Evolutionary conservation across 352 stramenopile species (phyloP).

Genomic region (Globisporangium takayamanum): DNA sequence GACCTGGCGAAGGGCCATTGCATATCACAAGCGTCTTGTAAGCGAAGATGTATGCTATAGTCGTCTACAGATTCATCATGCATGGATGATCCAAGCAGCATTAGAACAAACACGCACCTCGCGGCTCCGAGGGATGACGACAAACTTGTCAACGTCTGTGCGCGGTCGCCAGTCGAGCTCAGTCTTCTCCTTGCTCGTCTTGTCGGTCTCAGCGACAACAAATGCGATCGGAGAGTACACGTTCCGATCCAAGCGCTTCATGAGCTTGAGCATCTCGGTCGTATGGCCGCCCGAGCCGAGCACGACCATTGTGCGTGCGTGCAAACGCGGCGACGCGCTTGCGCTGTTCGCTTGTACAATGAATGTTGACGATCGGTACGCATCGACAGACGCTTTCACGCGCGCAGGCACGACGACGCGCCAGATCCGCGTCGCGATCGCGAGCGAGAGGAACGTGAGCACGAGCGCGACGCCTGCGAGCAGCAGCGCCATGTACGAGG

Average conservation of each 20-base stretch:
- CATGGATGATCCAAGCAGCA: not conserved
- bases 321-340: not conserved
- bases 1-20: conserved; percentile 34
- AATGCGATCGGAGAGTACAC: conserved; percentile 86
- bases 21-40: not conserved
- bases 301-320: conserved; percentile 71
- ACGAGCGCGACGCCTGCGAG: conserved; percentile 3
- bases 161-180: conserved; percentile 54
- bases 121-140: conserved; percentile 86
- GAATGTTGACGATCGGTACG: conserved; percentile 5
- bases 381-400: conserved; percentile 7
- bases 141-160: conserved; percentile 36
- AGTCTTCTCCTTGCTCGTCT: conserved; percentile 82
- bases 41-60: not conserved
- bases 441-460: conserved; percentile 7
- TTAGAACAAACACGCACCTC: conserved; percentile 42
- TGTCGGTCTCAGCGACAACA: conserved; percentile 89
- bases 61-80: not conserved
- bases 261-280: conserved; percentile 93
- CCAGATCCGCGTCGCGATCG: conserved; percentile 11
- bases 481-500: not conserved
- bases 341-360: not conserved
- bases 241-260: conserved; percentile 71
- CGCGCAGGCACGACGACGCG: conserved; percentile 6
- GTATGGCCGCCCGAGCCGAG: conserved; percentile 89